Percentiles rank a stretch among this genome's conserved stretches.
Conservation (phyloP, 306 rosid genomes). For the Begonia fuchsioides region DNA sequence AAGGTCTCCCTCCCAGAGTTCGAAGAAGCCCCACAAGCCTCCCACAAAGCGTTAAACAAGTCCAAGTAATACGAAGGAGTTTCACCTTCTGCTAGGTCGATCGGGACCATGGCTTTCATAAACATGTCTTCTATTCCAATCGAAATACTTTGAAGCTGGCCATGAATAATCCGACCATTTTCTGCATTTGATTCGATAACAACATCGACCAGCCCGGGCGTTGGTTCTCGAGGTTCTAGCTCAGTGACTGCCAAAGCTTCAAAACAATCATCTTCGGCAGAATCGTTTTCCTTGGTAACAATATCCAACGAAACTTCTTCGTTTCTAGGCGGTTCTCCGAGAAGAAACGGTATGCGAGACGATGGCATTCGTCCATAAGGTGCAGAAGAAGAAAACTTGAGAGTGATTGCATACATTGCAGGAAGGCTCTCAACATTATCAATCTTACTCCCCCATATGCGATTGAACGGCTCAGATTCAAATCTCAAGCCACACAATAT, state of each 20-base stretch:
- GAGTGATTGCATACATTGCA: slow-evolving; percentile 79
- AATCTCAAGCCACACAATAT: slow-evolving; percentile 61
- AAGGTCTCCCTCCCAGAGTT: slow-evolving; percentile 74
- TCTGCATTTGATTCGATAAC: slow-evolving; percentile 72
- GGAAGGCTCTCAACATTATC: slow-evolving; percentile 57
- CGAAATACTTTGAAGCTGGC: slow-evolving; percentile 65
- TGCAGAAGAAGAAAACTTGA: slow-evolving; percentile 74
- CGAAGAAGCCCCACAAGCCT: slow-evolving; percentile 71
- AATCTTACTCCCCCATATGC: slow-evolving; percentile 34
- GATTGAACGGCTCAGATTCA: slow-evolving; percentile 52
- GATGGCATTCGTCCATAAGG: slow-evolving; percentile 73
- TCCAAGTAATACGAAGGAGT: slow-evolving; percentile 44
- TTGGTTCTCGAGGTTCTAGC: slow-evolving; percentile 91
- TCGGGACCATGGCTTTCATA: slow-evolving; percentile 61
- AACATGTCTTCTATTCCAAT: slow-evolving; percentile 95
- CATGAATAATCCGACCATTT: slow-evolving; percentile 66
- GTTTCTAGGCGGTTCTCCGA: slow-evolving; percentile 51
- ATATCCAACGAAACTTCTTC: slow-evolving; percentile 39
- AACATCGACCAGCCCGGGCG: slow-evolving; percentile 75
- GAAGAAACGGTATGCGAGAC: slow-evolving; percentile 72
- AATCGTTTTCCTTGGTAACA: slow-evolving; percentile 47
- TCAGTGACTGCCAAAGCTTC: slow-evolving; percentile 50
- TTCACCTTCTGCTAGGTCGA: slow-evolving; percentile 30
- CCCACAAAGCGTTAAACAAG: slow-evolving; percentile 81
- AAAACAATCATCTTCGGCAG: slow-evolving; percentile 36